Base-by-base conservation (phyloP, 2,329 filamentous ascomycete species). In the Xylogone sp. region DNA sequence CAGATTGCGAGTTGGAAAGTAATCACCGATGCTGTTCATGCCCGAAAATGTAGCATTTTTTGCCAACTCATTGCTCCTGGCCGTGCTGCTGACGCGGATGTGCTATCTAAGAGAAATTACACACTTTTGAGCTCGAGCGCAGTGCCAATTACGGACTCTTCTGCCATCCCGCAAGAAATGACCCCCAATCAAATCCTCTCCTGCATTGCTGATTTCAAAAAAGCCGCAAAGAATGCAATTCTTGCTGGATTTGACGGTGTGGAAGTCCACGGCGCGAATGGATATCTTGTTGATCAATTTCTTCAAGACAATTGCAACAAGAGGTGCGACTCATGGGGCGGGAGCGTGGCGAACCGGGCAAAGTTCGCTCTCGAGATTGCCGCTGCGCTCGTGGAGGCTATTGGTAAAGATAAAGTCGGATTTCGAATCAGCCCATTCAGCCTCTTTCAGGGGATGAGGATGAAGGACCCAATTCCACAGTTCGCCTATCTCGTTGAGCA, bases 371-470 rank as follows among this genome's bases (percentile, higher is more conserved):
- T 83, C 8, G 80, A 83, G 57, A 74, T 81, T 16, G 68, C 77
- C 0, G 70, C 76, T 42, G 77, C 77, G 0, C 74, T 81, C 3
- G 66, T 69, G 0, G 66, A 69, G 0, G 75, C 78, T 0, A 66
- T 81, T 16, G 83, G 83, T 1, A 63, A 75, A 0, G 75, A 83
- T 1, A 71, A 71, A 12, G 72, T 76, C 2, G 80, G 74, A 1
- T 76, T 87, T 24, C 76, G 84, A 1, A 65, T 88, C 2, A 79
- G 74, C 6, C 85, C 85, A 0, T 87, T 75, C 69, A 79, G 75
- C 46, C 67, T 68, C 0, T 87, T 83, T 68, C 81, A 87, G 53
- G 76, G 75, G 24, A 84, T 88, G 83, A 69, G 70, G 27, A 86
- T 87, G 81, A 57, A 65, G 0, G 74, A 88, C 43, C 83, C 84